A percentile compares a stretch with the other conserved stretches of the same genome.
phyloP scores from a whole-genome alignment of 306 rosid species.

The Heteromeles arbutifolia region DNA sequence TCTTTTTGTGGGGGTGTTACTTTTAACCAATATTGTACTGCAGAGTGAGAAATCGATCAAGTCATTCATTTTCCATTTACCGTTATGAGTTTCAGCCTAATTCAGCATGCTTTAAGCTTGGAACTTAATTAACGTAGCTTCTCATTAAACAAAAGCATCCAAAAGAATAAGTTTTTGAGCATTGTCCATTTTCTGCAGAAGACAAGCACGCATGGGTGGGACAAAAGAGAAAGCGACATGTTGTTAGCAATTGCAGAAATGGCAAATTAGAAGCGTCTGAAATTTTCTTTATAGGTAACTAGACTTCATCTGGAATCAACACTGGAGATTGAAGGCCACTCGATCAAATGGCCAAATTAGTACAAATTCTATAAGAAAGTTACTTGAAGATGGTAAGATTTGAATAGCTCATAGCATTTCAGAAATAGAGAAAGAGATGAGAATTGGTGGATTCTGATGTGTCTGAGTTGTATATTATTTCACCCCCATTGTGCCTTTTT shows the following conservation, averaged over 20 bases:
- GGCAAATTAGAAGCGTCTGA: background rate
- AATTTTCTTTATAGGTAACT: background rate
- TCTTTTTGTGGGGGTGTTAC: background rate
- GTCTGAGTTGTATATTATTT: too few species aligned
- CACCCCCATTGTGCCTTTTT: too few species aligned
- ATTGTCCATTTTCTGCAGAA: background rate
- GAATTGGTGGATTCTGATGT: too few species aligned
- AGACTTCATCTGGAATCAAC: background rate
- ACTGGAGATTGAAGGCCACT: background rate
- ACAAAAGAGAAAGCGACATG: background rate
- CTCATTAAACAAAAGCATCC: too few species aligned
- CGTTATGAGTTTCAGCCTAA: too few species aligned
- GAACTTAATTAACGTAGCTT: too few species aligned
- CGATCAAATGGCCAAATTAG: background rate
- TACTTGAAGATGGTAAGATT: too few species aligned
- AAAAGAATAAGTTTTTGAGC: too few species aligned
- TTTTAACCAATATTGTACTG: background rate
- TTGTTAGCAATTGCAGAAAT: background rate
- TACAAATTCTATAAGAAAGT: background rate
- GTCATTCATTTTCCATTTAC: background rate
- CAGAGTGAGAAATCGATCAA: background rate
- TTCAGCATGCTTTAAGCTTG: background rate
- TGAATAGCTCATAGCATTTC: too few species aligned
- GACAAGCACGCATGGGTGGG: background rate
- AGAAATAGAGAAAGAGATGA: too few species aligned